Conservation (phyloP, 176 grass and related monocot species). For the Eleusine coracana region DNA sequence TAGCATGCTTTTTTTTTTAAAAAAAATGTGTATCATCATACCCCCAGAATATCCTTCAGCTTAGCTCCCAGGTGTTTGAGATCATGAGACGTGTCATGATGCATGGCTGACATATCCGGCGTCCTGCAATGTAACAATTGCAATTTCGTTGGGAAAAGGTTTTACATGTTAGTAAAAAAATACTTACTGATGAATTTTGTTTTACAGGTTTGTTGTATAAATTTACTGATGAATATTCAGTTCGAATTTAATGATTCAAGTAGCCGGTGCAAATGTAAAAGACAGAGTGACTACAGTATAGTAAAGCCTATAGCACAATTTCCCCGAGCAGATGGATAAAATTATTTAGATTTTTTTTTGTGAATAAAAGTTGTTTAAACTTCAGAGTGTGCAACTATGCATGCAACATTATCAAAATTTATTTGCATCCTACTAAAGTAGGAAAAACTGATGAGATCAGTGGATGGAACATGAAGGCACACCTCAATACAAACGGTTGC, state of each 20-base stretch:
- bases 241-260: neutral
- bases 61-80: conserved; percentile 73
- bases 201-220: neutral
- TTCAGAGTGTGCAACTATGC: conserved; percentile 5
- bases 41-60: conserved; percentile 87
- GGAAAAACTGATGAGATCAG: neutral
- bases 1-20: neutral
- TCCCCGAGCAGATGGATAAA: neutral
- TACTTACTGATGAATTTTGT: neutral
- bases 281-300: too few relatives aligned
- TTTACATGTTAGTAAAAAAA: neutral
- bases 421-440: conserved; percentile 1
- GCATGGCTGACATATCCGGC: conserved; percentile 89
- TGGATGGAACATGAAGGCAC: conserved; percentile 31
- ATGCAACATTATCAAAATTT: neutral
- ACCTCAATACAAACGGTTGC: conserved; percentile 70
- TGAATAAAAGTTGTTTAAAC: neutral
- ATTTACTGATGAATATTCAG: neutral
- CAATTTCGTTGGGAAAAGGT: conserved; percentile 25
- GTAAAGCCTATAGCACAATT: neutral
- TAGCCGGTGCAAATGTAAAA: too few relatives aligned
- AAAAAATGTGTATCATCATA: conserved; percentile 34
- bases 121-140: conserved; percentile 55
- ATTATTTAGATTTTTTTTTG: neutral
- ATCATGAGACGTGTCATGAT: conserved; percentile 88